Evolutionary conservation across 2,329 filamentous ascomycete genomes (phyloP).

Genomic region (Grosmannia penicillata): DNA sequence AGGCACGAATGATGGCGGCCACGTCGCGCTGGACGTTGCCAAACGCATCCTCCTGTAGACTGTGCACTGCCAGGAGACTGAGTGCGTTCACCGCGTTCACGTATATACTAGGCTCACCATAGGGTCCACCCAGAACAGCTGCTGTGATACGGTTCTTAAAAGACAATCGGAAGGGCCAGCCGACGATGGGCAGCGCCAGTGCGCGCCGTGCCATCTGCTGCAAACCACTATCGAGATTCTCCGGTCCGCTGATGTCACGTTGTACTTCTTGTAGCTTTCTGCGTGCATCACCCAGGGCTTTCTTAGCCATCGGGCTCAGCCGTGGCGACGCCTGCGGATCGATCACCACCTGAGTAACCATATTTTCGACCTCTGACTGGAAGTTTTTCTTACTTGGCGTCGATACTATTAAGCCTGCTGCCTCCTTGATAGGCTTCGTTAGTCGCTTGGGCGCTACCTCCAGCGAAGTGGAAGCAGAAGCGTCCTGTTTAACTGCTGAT

Average conservation of each 20-base stretch:
- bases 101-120: slow-evolving; percentile 53
- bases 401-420: slow-evolving; percentile 26
- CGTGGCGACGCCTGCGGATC: slow-evolving; percentile 34
- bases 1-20: slow-evolving; percentile 54
- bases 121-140: slow-evolving; percentile 59
- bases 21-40: slow-evolving; percentile 80
- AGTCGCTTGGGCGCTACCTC: no score
- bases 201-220: slow-evolving; percentile 30
- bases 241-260: slow-evolving; percentile 33
- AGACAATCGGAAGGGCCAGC: slow-evolving; percentile 54
- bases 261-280: slow-evolving; percentile 38
- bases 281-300: slow-evolving; percentile 30
- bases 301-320: slow-evolving; percentile 35
- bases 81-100: slow-evolving; percentile 59
- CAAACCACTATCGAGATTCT: slow-evolving; percentile 33
- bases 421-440: slow-evolving; percentile 26
- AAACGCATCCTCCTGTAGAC: slow-evolving; percentile 65
- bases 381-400: slow-evolving; percentile 21
- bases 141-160: slow-evolving; percentile 50
- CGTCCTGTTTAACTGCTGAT: no score
- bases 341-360: slow-evolving; percentile 26
- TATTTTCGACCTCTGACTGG: slow-evolving; percentile 28
- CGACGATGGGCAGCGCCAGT: slow-evolving; percentile 36
- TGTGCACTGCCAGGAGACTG: slow-evolving; percentile 54
- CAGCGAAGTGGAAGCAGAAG: no score